Base-by-base conservation (phyloP, 805 yeast genomes). In the Yamadazyma kitorensis region DNA sequence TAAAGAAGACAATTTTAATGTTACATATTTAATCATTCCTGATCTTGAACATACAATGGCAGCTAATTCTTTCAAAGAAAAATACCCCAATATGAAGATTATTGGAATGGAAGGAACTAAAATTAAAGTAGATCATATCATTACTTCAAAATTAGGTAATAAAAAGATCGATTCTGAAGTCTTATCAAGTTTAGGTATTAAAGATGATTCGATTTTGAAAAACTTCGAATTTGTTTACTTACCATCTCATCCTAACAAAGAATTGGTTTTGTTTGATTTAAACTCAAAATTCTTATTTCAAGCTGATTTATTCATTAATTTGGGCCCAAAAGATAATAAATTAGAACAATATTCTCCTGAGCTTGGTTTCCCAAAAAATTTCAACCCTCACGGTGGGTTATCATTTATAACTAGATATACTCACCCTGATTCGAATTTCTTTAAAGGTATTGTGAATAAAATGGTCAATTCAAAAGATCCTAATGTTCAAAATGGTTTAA, bases 41-140 rank as follows among this genome's bases (percentile, higher is more conserved):
- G 85, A 82, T 48, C 48, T 43, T 20, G 83, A 78, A 43, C 88
- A 82, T 49, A 77, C 83, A 1, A 57, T 81, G 75, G 84, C 82
- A 3, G 74, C 80, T 9, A 49, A 55, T 17, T 69, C 72, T 10
- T 73, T 80, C 57, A 71, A 74, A 49, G 59, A 64, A 13, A 54
- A 57, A 34, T 69, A 60, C 50, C 84, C 86, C 3, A 48, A 61
- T 2, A 54, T 76, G 31, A 69, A 72, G 46, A 53, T 81, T 17
- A 66, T 81, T 40, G 85, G 80, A 5, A 68, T 74, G 57, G 76
- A 68, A 24, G 66, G 53, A 15, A 53, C 53, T 5, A 44, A 47
- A 9, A 50, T 46, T 2, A 31, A 43, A 4, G 52, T 76, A 18
- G 78, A 73, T 43, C 61, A 67, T 43, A 52, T 44, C 17, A 49